Base-by-base conservation (phyloP, 225 moss, liverwort and hornwort species). In the Polytrichum formosum region DNA sequence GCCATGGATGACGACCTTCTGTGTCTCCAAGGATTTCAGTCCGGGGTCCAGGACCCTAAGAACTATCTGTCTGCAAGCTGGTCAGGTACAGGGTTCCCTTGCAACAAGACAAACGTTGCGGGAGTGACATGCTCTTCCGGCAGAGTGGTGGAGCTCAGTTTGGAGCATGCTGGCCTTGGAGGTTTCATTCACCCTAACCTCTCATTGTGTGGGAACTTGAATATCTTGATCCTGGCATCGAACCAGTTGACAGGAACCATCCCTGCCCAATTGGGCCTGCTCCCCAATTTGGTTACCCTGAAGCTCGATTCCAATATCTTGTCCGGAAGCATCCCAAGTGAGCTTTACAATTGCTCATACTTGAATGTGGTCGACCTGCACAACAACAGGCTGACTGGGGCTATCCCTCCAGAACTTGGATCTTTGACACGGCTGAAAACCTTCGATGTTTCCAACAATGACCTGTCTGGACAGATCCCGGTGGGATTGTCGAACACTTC, bases 361-460 rank as follows among this genome's bases (percentile, higher is more conserved):
- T 78, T 92, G 61, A 85, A 86, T 65, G 75, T 80, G 53, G 80
- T 95, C 4, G 95, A 95, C 67, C 75, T 95, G 65, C 87, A 89
- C 26, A 31, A 77, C 66, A 95, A 95, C 69, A 64, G 27, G 21
- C 75, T 95, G 63, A 82, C 76, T 0, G 95, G 93, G 0, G 61
- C 70, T 22, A 80, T 95, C 1, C 93, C 95, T 0, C 20, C 53
- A 4, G 83, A 53, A 19, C 73, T 93, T 18, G 90, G 78, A 33
- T 73, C 64, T 2, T 78, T 95, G 7, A 75, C 78, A 71, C 92
- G 83, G 76, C 84, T 95, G 26, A 66, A 71, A 53, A 74, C 56
- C 8, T 95, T 95, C 19, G 95, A 95, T 61, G 90, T 95, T 10
- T 90, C 93, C 3, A 9, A 88, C 75, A 95, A 95, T 55, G 35